Evolutionary conservation across 2,329 filamentous ascomycete species (phyloP).

Genomic region (Calonectria pseudoturangicola): DNA sequence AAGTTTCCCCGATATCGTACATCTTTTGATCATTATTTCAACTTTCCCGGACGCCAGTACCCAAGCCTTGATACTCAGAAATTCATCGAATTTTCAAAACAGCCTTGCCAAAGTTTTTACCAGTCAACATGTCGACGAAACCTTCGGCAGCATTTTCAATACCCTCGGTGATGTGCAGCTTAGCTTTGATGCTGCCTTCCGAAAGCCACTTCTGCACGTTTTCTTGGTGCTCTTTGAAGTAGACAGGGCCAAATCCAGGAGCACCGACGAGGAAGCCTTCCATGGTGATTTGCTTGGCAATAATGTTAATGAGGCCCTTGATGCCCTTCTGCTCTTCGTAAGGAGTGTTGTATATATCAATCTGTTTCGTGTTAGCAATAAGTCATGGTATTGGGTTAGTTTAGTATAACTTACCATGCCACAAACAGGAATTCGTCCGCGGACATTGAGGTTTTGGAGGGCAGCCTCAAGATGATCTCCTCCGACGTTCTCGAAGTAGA

Average conservation of each 20-base stretch:
- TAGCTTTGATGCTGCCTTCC: slow-evolving; percentile 84
- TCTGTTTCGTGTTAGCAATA: slow-evolving; percentile 58
- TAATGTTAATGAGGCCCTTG: slow-evolving; percentile 77
- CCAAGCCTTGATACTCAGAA: not conserved
- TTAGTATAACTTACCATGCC: slow-evolving; percentile 71
- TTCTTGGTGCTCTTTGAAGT: slow-evolving; percentile 83
- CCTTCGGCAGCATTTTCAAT: slow-evolving; percentile 88
- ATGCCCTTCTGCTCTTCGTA: slow-evolving; percentile 76
- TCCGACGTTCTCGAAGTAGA: slow-evolving; percentile 74
- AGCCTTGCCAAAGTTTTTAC: slow-evolving; percentile 91
- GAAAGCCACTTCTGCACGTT: slow-evolving; percentile 85
- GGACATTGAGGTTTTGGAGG: slow-evolving; percentile 70
- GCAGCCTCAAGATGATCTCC: slow-evolving; percentile 71
- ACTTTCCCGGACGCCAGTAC: not conserved
- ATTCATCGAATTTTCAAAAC: slow-evolving; percentile 76
- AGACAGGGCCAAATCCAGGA: slow-evolving; percentile 78
- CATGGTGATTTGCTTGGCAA: slow-evolving; percentile 82
- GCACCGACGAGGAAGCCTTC: slow-evolving; percentile 85
- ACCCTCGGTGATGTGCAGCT: slow-evolving; percentile 80
- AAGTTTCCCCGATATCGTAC: not conserved
- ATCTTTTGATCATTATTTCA: not conserved
- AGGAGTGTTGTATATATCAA: slow-evolving; percentile 83
- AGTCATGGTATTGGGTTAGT: accelerated
- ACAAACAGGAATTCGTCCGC: slow-evolving; percentile 79
- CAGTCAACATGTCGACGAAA: slow-evolving; percentile 83